Base-by-base conservation (phyloP, 768 basidiomycete genomes). In the Mycena venus region DNA sequence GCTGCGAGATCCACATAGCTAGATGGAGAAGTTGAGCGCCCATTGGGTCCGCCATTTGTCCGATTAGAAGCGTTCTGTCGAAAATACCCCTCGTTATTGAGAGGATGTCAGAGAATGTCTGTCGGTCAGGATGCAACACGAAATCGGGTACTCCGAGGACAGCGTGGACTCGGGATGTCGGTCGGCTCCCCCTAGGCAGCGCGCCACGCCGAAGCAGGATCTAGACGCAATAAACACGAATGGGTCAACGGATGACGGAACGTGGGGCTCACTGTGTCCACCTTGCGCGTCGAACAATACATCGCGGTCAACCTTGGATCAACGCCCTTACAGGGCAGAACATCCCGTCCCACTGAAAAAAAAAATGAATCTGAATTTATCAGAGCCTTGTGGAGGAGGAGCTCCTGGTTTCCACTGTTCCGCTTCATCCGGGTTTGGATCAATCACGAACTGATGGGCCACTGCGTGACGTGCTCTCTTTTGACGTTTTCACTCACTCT, bases 171-270 rank as follows among this genome's bases (percentile, higher is more conserved):
- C 14, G 11, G n/a, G 17, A 21, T 2, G 25, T 7, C n/a, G 32
- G n/a, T 36, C n/a, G 19, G 27, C 9, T 17, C 8, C 58, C 12
- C 36, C 12, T 25, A 11, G 2, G 4, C 15, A 19, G 25, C 6
- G 49, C 51, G 53, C 36, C 53, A 44, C 23, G 17, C 61, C 61
- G 58, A 23, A 11, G 31, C 29, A 32, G 53, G 40, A 34, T 51
- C 25, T 17, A 4, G 15, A 17, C 25, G 27, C 42, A 68, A 68
- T 68, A 68, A 68, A 68, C 29, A 59, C 67, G 40, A 68, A 68
- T 68, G 67, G 67, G 67, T 44, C 58, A 49, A 68, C 1, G 11
- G 9, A 3, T 55, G 65, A 66, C 32, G 34, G 51, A 27, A 7
- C 42, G 27, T 47, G 63, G 47, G 27, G 31, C 32, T 58, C 32